Evolutionary conservation across 345 rosid genomes (phyloP).

Genomic region (Mangifera indica): DNA sequence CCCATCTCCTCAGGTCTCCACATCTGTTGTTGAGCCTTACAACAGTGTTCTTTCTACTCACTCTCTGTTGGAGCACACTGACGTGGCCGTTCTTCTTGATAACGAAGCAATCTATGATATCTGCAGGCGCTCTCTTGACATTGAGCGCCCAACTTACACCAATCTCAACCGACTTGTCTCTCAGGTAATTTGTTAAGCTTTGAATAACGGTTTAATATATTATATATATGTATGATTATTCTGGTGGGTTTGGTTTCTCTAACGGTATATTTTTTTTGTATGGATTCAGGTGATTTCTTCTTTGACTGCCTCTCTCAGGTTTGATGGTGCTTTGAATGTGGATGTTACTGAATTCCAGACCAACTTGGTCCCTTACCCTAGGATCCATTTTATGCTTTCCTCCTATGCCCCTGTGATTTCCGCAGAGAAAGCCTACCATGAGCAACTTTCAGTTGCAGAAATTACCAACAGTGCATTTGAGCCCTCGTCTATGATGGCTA

Average conservation of each 20-base stretch:
- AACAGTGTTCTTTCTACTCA: conserved; percentile 79
- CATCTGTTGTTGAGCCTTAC: conserved; percentile 78
- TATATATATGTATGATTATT: background rate
- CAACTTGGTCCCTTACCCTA: conserved; percentile 77
- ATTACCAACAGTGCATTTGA: conserved; percentile 57
- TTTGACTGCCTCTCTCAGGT: conserved; percentile 75
- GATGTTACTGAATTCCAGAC: conserved; percentile 81
- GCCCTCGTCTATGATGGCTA: conserved; percentile 54
- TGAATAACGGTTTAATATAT: background rate
- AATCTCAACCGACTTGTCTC: conserved; percentile 75
- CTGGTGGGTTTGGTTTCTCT: background rate
- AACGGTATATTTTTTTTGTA: background rate
- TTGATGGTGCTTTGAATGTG: conserved; percentile 77
- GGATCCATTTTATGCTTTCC: conserved; percentile 86
- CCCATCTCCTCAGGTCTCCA: conserved; percentile 79
- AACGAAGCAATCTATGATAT: conserved; percentile 63
- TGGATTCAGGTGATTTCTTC: conserved; percentile 60
- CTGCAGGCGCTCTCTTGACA: conserved; percentile 73
- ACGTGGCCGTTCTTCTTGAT: conserved; percentile 61
- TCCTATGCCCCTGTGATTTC: conserved; percentile 80
- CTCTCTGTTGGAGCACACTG: conserved; percentile 72
- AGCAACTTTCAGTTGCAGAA: conserved; percentile 62
- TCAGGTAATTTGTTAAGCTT: conserved; percentile 37
- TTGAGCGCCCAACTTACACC: conserved; percentile 76
- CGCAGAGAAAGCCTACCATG: conserved; percentile 50